Percentiles rank a stretch among this genome's conserved stretches.
phyloP scores from a whole-genome alignment of 495 filamentous ascomycete genomes.

The Penicillium macrosclerotiorum region DNA sequence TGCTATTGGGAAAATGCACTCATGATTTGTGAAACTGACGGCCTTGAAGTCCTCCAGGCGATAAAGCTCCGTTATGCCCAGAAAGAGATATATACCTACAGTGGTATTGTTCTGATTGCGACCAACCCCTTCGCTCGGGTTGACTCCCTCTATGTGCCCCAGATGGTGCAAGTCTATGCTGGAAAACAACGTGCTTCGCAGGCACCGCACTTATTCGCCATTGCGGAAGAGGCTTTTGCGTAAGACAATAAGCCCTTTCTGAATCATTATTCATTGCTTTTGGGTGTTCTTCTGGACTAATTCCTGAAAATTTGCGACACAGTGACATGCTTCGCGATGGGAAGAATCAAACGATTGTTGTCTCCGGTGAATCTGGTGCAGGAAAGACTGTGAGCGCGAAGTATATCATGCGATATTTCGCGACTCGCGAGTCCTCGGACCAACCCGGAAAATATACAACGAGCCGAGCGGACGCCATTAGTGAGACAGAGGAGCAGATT shows the following conservation, averaged over 20 bases:
- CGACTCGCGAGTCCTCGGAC: conserved; percentile 91
- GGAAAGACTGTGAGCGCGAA: conserved; percentile 99
- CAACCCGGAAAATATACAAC: conserved; percentile 76
- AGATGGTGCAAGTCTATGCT: conserved; percentile 98
- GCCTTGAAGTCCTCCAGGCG: conserved; percentile 79
- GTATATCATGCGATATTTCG: conserved; percentile 99
- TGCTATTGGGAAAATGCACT: too few species aligned
- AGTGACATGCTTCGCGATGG: conserved; percentile 96
- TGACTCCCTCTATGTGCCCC: conserved; percentile 96
- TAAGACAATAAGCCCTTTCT: conserved; percentile 43
- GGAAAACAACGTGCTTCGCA: conserved; percentile 95
- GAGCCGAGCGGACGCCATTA: conserved; percentile 84
- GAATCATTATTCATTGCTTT: too few species aligned
- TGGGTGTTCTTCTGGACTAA: too few species aligned
- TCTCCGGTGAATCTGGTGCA: conserved; percentile 96
- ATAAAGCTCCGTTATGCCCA: conserved; percentile 97
- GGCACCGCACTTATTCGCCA: conserved; percentile 97
- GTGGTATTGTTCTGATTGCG: conserved; percentile 96
- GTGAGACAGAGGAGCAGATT: conserved; percentile 97
- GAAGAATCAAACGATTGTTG: conserved; percentile 97
- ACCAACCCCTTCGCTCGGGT: conserved; percentile 98
- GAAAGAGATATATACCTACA: conserved; percentile 99
- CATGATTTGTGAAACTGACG: too few species aligned
- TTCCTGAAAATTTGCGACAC: too few species aligned
- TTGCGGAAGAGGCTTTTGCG: conserved; percentile 98